phyloP scores from a whole-genome alignment of 139 green algal species.

The Chlamydomonas incerta region DNA sequence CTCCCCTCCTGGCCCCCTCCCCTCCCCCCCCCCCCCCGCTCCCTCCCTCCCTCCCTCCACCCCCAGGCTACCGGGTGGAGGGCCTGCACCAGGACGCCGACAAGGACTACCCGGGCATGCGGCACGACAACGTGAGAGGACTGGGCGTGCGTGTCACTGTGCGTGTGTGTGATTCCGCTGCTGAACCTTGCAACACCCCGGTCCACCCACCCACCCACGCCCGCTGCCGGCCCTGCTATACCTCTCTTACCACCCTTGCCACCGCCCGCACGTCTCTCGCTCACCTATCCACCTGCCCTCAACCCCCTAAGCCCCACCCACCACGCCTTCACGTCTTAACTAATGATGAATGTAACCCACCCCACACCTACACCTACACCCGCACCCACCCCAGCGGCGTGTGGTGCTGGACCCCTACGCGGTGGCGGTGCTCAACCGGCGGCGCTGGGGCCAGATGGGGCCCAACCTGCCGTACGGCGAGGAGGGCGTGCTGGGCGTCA shows the following conservation, averaged over 20 bases:
- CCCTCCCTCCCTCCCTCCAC: too few relatives aligned
- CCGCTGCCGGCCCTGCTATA: too few relatives aligned
- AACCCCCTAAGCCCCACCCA: not conserved
- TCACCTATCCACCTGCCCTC: not conserved
- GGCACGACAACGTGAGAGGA: conserved; percentile 35
- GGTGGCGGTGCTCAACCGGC: conserved; percentile 74
- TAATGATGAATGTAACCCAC: too few relatives aligned
- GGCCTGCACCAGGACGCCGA: conserved; percentile 55
- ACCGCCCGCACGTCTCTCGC: too few relatives aligned
- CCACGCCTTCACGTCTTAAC: too few relatives aligned
- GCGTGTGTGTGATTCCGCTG: too few relatives aligned
- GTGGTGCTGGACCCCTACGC: conserved; percentile 96
- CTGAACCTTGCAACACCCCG: too few relatives aligned
- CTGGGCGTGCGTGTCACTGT: too few relatives aligned
- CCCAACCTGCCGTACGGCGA: conserved; percentile 69
- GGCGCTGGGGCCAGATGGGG: conserved; percentile 82
- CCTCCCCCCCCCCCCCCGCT: too few relatives aligned
- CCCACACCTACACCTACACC: too few relatives aligned
- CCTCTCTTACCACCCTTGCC: too few relatives aligned
- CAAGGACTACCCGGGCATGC: conserved; percentile 44
- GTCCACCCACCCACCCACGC: too few relatives aligned
- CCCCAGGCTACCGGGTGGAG: conserved; percentile 67
- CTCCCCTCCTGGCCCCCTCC: not conserved
- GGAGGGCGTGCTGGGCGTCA: conserved; percentile 65
- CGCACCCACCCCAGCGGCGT: not conserved